Conservation (phyloP, 768 basidiomycete species). For the Suillus brevipes region DNA sequence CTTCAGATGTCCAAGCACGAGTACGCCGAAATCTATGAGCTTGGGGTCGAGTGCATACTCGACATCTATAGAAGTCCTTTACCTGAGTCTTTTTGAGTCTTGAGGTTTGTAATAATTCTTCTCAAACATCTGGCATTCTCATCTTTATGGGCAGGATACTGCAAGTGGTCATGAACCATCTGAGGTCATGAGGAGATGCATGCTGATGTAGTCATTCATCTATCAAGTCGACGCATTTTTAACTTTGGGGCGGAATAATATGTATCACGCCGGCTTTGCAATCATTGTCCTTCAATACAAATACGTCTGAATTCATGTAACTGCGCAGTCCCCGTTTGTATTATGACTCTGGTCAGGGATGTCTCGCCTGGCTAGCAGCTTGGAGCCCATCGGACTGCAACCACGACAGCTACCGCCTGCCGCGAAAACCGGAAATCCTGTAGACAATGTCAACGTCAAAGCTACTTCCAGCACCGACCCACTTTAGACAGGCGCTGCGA, state of each 20-base stretch:
- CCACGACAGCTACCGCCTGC: slow-evolving; percentile 9
- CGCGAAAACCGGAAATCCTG: not conserved
- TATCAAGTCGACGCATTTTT: too few species aligned
- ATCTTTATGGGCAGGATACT: not conserved
- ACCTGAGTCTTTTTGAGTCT: not conserved
- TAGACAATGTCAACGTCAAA: slow-evolving; percentile 32
- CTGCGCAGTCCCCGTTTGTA: too few species aligned
- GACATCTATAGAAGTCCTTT: not conserved
- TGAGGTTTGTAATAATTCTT: not conserved
- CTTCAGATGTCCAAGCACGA: not conserved
- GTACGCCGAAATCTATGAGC: too few species aligned
- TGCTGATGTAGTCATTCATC: not conserved
- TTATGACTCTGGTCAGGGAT: too few species aligned
- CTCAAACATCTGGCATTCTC: not conserved
- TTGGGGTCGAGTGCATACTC: not conserved
- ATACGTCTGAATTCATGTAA: too few species aligned
- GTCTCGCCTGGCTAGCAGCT: slow-evolving; percentile 6
- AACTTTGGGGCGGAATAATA: too few species aligned
- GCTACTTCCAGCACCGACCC: too few species aligned
- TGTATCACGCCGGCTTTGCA: too few species aligned
- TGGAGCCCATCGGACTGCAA: not conserved
- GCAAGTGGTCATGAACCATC: not conserved
- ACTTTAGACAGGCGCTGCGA: slow-evolving; percentile 37
- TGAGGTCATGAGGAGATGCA: not conserved
- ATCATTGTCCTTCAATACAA: too few species aligned